These are phyloP conservation scores for Ailanthus altissimus DNA, from an alignment of 345 rosid genomes.

Conservation along the genomic window DNA sequence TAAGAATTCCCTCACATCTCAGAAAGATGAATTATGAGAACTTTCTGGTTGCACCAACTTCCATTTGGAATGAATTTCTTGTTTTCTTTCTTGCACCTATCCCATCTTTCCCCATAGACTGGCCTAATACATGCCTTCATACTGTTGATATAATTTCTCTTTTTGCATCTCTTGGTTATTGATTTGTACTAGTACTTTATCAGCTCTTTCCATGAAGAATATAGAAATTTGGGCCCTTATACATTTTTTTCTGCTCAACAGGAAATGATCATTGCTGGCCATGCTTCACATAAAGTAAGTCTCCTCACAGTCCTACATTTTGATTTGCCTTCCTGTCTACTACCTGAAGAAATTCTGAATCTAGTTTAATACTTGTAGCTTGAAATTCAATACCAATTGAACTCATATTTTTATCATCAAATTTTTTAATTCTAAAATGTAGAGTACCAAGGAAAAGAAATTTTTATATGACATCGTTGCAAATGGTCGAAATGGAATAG, in stretches of 20 bases:
- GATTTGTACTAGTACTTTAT: neutral
- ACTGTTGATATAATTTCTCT: neutral
- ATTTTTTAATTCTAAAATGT: slow-evolving; percentile 10
- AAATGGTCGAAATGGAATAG: slow-evolving; percentile 73
- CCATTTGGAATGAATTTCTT: slow-evolving; percentile 3
- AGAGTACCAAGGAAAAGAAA: slow-evolving; percentile 52
- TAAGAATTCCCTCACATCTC: neutral
- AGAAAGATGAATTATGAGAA: neutral
- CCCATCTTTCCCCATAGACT: neutral
- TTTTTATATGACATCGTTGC: slow-evolving; percentile 81
- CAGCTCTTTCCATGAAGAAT: neutral
- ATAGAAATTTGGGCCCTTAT: neutral
- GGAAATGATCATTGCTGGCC: slow-evolving; percentile 69
- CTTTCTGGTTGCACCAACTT: neutral
- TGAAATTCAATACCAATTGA: neutral
- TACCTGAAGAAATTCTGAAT: neutral
- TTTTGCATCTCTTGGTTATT: neutral
- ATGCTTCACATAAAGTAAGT: slow-evolving; percentile 45
- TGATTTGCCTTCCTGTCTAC: neutral
- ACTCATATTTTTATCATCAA: neutral
- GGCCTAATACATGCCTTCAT: neutral
- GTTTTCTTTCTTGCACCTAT: neutral
- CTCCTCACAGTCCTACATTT: slow-evolving; percentile 1
- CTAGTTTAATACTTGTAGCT: neutral
- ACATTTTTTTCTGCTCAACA: slow-evolving; percentile 28